These are phyloP conservation scores for Pseudopediastrum boryanum DNA, from an alignment of 139 green algal genomes.

Conservation along the genomic window DNA sequence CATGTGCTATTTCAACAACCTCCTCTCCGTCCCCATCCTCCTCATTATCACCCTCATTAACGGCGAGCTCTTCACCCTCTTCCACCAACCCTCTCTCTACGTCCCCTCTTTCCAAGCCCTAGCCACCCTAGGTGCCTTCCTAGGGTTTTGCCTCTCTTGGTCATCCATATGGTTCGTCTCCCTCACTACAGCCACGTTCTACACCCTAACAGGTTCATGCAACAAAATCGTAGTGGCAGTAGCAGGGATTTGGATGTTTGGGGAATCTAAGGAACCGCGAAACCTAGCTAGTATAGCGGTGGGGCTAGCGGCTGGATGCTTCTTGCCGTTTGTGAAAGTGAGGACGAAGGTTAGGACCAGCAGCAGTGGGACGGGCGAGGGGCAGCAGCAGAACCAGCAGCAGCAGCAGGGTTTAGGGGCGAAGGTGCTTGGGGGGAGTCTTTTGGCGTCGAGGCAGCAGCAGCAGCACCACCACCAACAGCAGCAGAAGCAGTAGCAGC, in stretches of 20 bases:
- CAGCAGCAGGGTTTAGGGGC: too few species aligned
- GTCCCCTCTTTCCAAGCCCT: conserved; percentile 43
- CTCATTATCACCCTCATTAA: conserved; percentile 65
- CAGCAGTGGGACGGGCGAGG: too few species aligned
- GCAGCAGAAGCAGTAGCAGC: too few species aligned
- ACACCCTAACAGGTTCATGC: conserved; percentile 79
- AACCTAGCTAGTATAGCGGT: conserved; percentile 81
- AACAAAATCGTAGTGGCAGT: conserved; percentile 89
- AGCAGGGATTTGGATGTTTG: conserved; percentile 83
- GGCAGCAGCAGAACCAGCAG: too few species aligned
- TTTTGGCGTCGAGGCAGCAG: too few species aligned
- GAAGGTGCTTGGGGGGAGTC: too few species aligned
- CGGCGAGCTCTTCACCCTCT: conserved; percentile 57
- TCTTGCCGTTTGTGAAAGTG: conserved; percentile 62
- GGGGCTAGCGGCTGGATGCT: conserved; percentile 64
- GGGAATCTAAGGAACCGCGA: conserved; percentile 46
- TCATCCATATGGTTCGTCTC: conserved; percentile 87
- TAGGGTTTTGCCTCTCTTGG: conserved; percentile 82
- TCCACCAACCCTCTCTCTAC: conserved; percentile 58
- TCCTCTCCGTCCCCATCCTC: conserved; percentile 85
- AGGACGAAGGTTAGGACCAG: not conserved
- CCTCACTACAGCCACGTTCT: conserved; percentile 85
- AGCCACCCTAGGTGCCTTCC: conserved; percentile 57
- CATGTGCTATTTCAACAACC: conserved; percentile 93
- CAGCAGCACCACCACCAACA: too few species aligned